These are phyloP conservation scores for Hyphodiscus sp. DNA, from an alignment of 2,329 filamentous ascomycete species.

Conservation along the genomic window DNA sequence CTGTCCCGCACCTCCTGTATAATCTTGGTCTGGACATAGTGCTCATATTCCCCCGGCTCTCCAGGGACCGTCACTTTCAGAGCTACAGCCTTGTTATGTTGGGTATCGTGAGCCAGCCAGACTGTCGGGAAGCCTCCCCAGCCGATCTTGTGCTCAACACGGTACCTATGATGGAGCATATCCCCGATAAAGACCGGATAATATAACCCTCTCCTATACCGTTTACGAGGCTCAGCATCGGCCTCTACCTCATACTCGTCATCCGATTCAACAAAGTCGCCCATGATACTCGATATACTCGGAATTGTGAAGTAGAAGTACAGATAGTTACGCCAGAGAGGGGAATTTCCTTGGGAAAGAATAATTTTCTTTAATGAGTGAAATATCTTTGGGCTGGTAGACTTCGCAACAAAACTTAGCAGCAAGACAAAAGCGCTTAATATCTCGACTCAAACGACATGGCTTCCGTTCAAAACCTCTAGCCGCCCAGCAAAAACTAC, in stretches of 20 bases:
- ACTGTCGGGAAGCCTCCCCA: conserved; percentile 39
- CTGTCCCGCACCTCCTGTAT: conserved; percentile 3
- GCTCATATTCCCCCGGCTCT: conserved; percentile 7
- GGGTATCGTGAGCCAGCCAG: conserved; percentile 35
- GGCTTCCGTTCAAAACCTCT: no score
- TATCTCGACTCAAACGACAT: no score
- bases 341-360: no score
- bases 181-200: conserved; percentile 34
- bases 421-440: no score
- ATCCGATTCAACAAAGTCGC: neutral
- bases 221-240: neutral
- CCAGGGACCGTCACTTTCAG: conserved; percentile 12
- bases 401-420: no score
- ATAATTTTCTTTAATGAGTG: no score
- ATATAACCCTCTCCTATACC: neutral
- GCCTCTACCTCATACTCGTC: neutral
- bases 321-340: no score
- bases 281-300: no score
- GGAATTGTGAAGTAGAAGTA: no score
- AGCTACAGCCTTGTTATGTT: conserved; percentile 6
- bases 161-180: conserved; percentile 36
- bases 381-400: no score
- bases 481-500: no score
- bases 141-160: conserved; percentile 39
- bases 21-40: conserved; percentile 11